A percentile compares a stretch with the other conserved stretches of the same genome.
Evolutionary conservation across 345 rosid genomes (phyloP).

Genomic region (Litchi chinensis): DNA sequence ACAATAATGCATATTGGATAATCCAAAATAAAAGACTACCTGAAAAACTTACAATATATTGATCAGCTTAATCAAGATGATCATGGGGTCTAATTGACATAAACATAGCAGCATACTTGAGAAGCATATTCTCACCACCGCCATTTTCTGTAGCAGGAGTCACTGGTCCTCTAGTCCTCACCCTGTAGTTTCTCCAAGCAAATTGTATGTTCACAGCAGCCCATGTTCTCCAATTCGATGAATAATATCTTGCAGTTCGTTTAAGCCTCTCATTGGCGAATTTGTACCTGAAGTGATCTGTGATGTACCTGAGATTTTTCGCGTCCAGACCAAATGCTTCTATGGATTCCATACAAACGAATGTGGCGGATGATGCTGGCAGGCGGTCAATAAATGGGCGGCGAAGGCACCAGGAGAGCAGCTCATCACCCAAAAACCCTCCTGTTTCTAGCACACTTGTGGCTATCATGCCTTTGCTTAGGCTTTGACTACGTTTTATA

Average conservation of each 20-base stretch:
- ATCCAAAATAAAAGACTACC: not conserved
- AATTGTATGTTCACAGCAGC: conserved; percentile 67
- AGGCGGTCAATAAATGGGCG: conserved; percentile 56
- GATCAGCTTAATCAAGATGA: conserved; percentile 50
- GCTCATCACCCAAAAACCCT: conserved; percentile 66
- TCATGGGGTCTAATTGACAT: conserved; percentile 67
- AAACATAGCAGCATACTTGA: conserved; percentile 61
- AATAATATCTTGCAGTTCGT: conserved; percentile 56
- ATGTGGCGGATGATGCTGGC: conserved; percentile 62
- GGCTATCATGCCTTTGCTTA: conserved; percentile 52
- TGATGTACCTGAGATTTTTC: conserved; percentile 44
- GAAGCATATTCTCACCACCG: conserved; percentile 33
- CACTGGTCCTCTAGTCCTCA: conserved; percentile 36
- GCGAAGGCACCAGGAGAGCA: conserved; percentile 63
- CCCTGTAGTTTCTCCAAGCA: conserved; percentile 55
- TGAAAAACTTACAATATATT: not conserved
- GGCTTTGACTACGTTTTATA: conserved; percentile 46
- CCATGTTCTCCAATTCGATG: conserved; percentile 72
- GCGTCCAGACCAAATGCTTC: conserved; percentile 61
- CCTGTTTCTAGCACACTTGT: conserved; percentile 51
- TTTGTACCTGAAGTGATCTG: conserved; percentile 61
- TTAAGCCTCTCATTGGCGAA: conserved; percentile 51
- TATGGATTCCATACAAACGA: conserved; percentile 40
- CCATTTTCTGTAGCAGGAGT: conserved; percentile 28
- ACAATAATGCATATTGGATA: not conserved